Evolutionary conservation across 306 rosid species (phyloP).

Genomic region (Urtica urens): DNA sequence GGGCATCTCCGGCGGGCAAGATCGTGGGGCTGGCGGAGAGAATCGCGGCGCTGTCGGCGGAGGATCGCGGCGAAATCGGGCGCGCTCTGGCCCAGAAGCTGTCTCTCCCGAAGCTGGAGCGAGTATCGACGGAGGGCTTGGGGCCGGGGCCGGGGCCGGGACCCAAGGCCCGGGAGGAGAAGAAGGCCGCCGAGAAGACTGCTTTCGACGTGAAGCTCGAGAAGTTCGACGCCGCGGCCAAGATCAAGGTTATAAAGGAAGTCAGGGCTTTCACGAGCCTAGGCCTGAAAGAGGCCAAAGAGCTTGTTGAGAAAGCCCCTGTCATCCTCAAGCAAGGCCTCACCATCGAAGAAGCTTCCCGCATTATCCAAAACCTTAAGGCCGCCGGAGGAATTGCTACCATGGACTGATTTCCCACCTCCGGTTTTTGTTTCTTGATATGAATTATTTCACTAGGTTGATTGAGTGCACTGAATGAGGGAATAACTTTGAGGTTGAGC

Average conservation of each 20-base stretch:
- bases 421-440: too few relatives aligned
- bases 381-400: slow-evolving; percentile 29
- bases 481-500: too few relatives aligned
- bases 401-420: too few relatives aligned
- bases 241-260: slow-evolving; percentile 30
- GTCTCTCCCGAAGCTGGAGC: slow-evolving; percentile 16
- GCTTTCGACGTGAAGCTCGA: slow-evolving; percentile 27
- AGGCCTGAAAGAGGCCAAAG: slow-evolving; percentile 30
- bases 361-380: slow-evolving; percentile 22
- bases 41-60: slow-evolving; percentile 15
- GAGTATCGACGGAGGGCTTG: slow-evolving; percentile 20
- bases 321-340: slow-evolving; percentile 25
- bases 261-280: slow-evolving; percentile 23
- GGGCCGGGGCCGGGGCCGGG: slow-evolving; percentile 17
- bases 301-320: slow-evolving; percentile 25
- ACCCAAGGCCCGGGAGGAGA: slow-evolving; percentile 17
- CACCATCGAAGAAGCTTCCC: slow-evolving; percentile 26
- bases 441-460: too few relatives aligned
- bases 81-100: slow-evolving; percentile 19
- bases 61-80: slow-evolving; percentile 20
- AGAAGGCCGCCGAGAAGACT: slow-evolving; percentile 23
- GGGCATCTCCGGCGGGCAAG: slow-evolving; percentile 21
- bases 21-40: slow-evolving; percentile 22
- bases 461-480: too few relatives aligned
- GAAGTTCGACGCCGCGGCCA: slow-evolving; percentile 17